A percentile compares a stretch with the other conserved stretches of the same genome.
Evolutionary conservation across 2,329 filamentous ascomycete species (phyloP).

Genomic region (Colletotrichum chlorophyti): DNA sequence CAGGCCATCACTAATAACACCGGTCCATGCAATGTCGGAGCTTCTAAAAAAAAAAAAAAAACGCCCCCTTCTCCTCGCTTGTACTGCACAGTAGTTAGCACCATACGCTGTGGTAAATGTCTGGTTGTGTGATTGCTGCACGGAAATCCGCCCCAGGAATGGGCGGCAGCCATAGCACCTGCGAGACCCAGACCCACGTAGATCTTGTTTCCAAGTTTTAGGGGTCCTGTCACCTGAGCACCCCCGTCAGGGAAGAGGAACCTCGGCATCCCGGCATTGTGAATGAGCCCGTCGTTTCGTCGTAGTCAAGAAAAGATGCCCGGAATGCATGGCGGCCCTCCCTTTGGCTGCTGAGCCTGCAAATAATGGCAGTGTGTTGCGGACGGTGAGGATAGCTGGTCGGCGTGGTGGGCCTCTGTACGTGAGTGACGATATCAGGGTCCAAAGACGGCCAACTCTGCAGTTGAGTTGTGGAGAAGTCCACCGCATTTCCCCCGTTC

Average conservation of each 20-base stretch:
- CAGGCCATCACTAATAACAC: neutral
- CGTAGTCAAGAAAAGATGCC: too few species aligned
- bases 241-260: neutral
- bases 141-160: neutral
- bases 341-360: neutral
- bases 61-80: neutral
- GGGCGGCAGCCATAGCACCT: neutral
- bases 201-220: slow-evolving; percentile 26
- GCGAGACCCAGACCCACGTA: slow-evolving; percentile 6
- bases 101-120: too few species aligned
- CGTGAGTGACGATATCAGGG: slow-evolving; percentile 21
- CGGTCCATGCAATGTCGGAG: neutral
- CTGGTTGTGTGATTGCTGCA: too few species aligned
- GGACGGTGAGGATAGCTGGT: slow-evolving; percentile 13
- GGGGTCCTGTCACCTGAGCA: slow-evolving; percentile 21
- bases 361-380: neutral
- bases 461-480: neutral
- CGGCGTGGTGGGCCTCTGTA: slow-evolving; percentile 18
- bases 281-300: too few species aligned
- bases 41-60: neutral
- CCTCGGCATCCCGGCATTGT: slow-evolving; percentile 18
- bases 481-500: neutral
- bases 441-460: neutral
- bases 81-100: neutral
- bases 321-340: too few species aligned